Evolutionary conservation across 345 rosid genomes (phyloP), one percentile per base, ranked within the genome.

Genomic region (Sisymbrium irio): DNA sequence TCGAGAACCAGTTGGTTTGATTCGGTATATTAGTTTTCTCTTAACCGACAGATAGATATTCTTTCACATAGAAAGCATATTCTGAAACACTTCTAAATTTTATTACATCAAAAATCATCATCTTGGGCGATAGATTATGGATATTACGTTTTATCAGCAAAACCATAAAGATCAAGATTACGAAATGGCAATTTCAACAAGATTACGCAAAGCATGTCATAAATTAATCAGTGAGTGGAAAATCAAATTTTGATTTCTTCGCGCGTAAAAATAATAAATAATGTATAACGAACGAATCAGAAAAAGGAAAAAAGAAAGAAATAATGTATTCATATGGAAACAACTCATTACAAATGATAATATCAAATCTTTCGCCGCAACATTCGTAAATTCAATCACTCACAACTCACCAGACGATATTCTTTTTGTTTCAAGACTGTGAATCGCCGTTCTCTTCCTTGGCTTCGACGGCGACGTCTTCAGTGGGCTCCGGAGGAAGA

Each of bases 401-500:
- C 59, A 35, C 57, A 54, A 22, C 19, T 22, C 51, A 12, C 11
- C 62, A n/a, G 54, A 54, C 9, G 6, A 46, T 11, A 19, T 18
- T 1, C 25, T 4, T 12, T 6, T n/a, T n/a, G n/a, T n/a, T 14
- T 78, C 74, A 81, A 78, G 82, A 67, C 15, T 78, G 5, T 28
- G 74, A 53, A 35, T 7, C 77, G 7, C 68, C 65, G 18, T 78
- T 51, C 4, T 82, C 84, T 51, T 71, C 66, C 63, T 67, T 74
- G 2, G 46, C 42, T 33, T 75, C 68, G 0, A 59, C 66, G 30
- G 58, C 60, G 12, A 42, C 9, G 1, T 61, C 74, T 69, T 68
- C 92, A 4, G 71, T 71, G 1, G 77, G 63, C n/a, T 88, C 97
- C 2, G 90, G 79, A 0, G 90, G 82, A 11, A 85, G 83, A 3